Evolutionary conservation across 2,329 filamentous ascomycete genomes (phyloP).

Genomic region (Paecilomyces sp.): DNA sequence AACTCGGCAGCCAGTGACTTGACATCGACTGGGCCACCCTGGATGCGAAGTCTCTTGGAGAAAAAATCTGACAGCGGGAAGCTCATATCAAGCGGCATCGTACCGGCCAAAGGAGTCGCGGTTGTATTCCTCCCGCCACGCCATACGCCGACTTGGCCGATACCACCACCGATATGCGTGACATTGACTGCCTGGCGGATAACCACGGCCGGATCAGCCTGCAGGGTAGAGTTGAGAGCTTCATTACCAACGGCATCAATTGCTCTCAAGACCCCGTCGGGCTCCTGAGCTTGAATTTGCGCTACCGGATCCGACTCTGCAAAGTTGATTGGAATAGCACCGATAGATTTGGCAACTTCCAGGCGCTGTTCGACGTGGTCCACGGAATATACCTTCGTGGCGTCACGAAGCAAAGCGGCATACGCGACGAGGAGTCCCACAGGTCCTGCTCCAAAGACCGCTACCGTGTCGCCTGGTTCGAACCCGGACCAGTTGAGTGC

Average conservation of each 20-base stretch:
- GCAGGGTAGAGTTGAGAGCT: constrained; percentile 5
- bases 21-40: constrained; percentile 61
- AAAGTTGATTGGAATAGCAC: constrained; percentile 55
- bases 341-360: constrained; percentile 49
- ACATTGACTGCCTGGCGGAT: constrained; percentile 7
- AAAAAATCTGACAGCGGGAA: constrained; percentile 62
- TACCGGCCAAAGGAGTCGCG: constrained; percentile 47
- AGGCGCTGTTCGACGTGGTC: constrained; percentile 55
- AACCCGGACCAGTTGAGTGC: constrained; percentile 31
- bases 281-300: constrained; percentile 17
- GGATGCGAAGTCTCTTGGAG: constrained; percentile 53
- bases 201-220: constrained; percentile 3
- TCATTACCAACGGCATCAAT: constrained; percentile 11
- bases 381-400: constrained; percentile 53
- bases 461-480: constrained; percentile 47
- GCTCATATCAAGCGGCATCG: constrained; percentile 55
- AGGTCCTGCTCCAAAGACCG: constrained; percentile 57
- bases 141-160: constrained; percentile 34
- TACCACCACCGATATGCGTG: constrained; percentile 10
- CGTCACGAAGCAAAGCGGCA: constrained; percentile 53
- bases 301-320: constrained; percentile 44
- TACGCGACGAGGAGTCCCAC: constrained; percentile 61
- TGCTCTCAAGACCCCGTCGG: constrained; percentile 8
- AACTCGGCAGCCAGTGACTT: constrained; percentile 62
- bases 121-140: constrained; percentile 37